Conservation (phyloP, 2,329 filamentous ascomycete genomes). For the Cryphonectria japonica region DNA sequence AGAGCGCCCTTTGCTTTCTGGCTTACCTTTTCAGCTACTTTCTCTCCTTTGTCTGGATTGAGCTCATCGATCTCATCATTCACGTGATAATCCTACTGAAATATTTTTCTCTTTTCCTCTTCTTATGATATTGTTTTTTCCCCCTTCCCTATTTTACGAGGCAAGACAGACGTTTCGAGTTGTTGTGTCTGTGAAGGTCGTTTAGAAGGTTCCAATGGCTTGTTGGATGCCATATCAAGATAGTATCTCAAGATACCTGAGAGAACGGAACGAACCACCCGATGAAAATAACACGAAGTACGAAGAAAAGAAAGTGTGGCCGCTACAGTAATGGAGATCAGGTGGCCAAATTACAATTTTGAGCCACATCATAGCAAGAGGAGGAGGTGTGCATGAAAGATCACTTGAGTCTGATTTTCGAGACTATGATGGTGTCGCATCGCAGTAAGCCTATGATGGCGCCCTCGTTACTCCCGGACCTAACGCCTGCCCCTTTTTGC, state of each 20-base stretch:
- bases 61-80: neutral
- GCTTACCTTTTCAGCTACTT: neutral
- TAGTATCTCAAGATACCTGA: neutral
- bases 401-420: neutral
- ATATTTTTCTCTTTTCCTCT: neutral
- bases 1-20: neutral
- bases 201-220: too few species aligned
- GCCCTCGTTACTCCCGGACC: constrained; percentile 16
- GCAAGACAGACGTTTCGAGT: neutral
- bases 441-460: constrained; percentile 8
- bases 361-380: neutral
- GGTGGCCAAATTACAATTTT: neutral
- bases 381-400: neutral
- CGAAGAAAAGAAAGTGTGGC: neutral
- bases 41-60: neutral
- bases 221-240: neutral
- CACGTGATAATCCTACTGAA: neutral
- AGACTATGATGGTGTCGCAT: constrained; percentile 17
- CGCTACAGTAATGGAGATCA: neutral
- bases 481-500: constrained; percentile 24
- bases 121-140: neutral
- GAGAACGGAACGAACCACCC: neutral
- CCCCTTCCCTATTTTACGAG: neutral
- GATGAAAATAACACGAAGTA: neutral
- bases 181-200: neutral